phyloP scores from a whole-genome alignment of 306 rosid genomes.

The Cicer judaicum region DNA sequence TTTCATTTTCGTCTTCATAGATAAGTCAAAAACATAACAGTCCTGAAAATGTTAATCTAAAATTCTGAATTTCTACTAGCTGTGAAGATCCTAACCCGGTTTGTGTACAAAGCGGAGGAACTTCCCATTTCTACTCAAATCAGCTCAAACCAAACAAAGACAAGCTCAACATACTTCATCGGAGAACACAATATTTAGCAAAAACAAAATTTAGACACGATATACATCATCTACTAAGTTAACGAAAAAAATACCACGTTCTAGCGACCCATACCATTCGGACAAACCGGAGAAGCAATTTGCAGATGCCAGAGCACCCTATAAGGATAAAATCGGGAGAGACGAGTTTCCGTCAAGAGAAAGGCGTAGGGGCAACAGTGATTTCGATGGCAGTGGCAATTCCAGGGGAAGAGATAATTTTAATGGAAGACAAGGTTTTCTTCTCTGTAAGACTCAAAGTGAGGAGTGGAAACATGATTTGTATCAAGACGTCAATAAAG shows the following conservation, averaged over 20 bases:
- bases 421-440: conserved; percentile 58
- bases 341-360: conserved; percentile 63
- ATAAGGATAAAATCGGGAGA: conserved; percentile 53
- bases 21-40: background rate
- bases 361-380: conserved; percentile 51
- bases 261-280: conserved; percentile 41
- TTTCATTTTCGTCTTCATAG: no score
- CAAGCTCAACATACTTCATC: background rate
- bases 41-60: background rate
- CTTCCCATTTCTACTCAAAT: background rate
- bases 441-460: conserved; percentile 45
- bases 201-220: background rate
- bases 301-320: conserved; percentile 49
- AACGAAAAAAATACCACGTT: background rate
- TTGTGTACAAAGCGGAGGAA: background rate
- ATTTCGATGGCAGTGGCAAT: conserved; percentile 44
- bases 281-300: conserved; percentile 58
- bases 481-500: conserved; percentile 66
- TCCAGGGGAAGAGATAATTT: conserved; percentile 63
- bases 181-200: background rate
- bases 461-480: conserved; percentile 88
- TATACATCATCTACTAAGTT: background rate
- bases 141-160: background rate
- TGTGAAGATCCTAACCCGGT: background rate
- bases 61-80: background rate